Conservation (phyloP, 2,329 filamentous ascomycete species). For the Chaetomium globosum region DNA sequence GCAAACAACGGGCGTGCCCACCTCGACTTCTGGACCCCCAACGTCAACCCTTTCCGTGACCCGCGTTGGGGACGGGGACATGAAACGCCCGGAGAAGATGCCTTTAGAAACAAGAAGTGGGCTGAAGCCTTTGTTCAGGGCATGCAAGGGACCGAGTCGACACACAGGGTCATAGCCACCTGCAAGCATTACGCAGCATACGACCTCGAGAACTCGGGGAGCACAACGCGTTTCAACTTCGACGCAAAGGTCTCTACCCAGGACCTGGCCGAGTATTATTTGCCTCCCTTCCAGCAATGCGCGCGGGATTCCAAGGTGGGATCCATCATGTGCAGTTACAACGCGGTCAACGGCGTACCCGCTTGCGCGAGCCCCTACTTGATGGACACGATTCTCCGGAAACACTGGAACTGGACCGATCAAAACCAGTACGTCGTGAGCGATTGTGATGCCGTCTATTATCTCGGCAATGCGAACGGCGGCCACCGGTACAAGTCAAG, state of each 20-base stretch:
- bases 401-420: conserved; percentile 65
- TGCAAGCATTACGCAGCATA: conserved; percentile 64
- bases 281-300: conserved; percentile 66
- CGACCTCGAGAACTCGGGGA: conserved; percentile 45
- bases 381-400: conserved; percentile 60
- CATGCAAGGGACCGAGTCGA: conserved; percentile 33
- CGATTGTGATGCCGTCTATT: conserved; percentile 61
- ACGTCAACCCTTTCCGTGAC: conserved; percentile 67
- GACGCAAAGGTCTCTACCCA: conserved; percentile 46
- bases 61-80: conserved; percentile 64
- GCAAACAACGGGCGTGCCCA: conserved; percentile 60
- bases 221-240: conserved; percentile 36
- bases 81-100: conserved; percentile 48
- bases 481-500: conserved; percentile 33
- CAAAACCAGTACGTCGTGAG: conserved; percentile 64
- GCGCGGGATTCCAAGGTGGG: conserved; percentile 58
- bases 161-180: conserved; percentile 51
- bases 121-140: conserved; percentile 35
- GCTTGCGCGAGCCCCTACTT: conserved; percentile 65
- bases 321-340: conserved; percentile 65
- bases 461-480: conserved; percentile 35
- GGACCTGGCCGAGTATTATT: conserved; percentile 69
- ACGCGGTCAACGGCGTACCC: conserved; percentile 63
- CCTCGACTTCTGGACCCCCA: conserved; percentile 66
- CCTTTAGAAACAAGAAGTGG: conserved; percentile 35